These are phyloP conservation scores for Auricularia heimuer DNA, from an alignment of 768 basidiomycete species.

Conservation along the genomic window DNA sequence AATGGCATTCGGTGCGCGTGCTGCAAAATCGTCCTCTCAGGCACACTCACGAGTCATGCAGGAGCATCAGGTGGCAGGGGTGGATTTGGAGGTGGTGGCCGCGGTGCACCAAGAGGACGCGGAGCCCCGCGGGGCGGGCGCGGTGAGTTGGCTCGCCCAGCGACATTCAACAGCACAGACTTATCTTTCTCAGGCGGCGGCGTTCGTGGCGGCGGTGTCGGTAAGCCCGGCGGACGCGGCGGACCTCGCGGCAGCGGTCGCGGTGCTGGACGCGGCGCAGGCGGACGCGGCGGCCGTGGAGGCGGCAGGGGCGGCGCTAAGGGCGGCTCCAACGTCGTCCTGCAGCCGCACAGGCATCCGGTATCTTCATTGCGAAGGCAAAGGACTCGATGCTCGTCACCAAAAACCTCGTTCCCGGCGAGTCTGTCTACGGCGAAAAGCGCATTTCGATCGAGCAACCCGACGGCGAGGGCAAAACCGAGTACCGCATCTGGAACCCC, in stretches of 20 bases:
- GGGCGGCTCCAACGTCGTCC: slow-evolving; percentile 80
- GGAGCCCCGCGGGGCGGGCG: slow-evolving; percentile 22
- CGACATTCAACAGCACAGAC: neutral
- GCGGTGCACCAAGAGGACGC: slow-evolving; percentile 30
- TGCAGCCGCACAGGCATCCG: slow-evolving; percentile 93
- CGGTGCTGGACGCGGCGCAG: slow-evolving; percentile 23
- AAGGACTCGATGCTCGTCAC: slow-evolving; percentile 97
- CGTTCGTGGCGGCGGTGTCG: slow-evolving; percentile 25
- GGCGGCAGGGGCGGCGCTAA: slow-evolving; percentile 62
- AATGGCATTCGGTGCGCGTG: slow-evolving; percentile 27
- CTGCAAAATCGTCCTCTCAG: neutral
- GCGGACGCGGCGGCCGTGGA: slow-evolving; percentile 40
- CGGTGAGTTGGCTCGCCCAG: slow-evolving; percentile 13
- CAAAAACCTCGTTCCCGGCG: slow-evolving; percentile 94
- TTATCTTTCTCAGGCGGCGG: slow-evolving; percentile 18
- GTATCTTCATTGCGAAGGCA: slow-evolving; percentile 94
- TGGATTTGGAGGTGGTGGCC: slow-evolving; percentile 46
- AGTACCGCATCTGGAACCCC: slow-evolving; percentile 99
- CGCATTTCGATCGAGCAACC: slow-evolving; percentile 75
- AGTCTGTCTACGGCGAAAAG: slow-evolving; percentile 98
- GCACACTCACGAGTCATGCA: slow-evolving; percentile 13
- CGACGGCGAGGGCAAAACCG: slow-evolving; percentile 71
- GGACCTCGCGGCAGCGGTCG: slow-evolving; percentile 27
- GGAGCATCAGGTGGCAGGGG: slow-evolving; percentile 69
- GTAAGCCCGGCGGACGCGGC: slow-evolving; percentile 16